Base-by-base conservation (phyloP, 202 grass and related monocot species). In the Hordeum pubiflorum region DNA sequence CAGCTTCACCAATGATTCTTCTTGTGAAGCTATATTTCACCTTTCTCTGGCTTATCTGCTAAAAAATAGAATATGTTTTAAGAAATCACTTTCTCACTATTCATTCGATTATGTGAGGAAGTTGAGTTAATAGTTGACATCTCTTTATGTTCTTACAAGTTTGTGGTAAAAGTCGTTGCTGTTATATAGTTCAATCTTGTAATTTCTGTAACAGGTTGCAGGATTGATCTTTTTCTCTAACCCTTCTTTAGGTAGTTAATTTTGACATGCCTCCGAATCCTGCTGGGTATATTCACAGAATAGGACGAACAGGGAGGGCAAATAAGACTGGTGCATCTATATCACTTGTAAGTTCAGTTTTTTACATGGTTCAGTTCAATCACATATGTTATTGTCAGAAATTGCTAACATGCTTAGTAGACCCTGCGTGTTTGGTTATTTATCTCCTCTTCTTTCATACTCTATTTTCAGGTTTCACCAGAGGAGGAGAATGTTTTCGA, bases 221-320 rank as follows among this genome's bases (percentile, higher is more conserved):
- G 11, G 10, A 24, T 71, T 90, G 14, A 71, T 65, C 38, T 32
- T 79, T 59, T 55, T 80, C n/a, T 83, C 67, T 82, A 66, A 74
- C 50, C 41, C 31, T 72, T 76, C 62, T 81, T 77, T 76, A 97
- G 92, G 95, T 97, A 50, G 80, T 97, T 75, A 98, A 98, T 88
- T 94, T 91, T 86, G 92, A 98, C 78, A 94, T 95, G 95, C 95
- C 92, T 37, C 79, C 75, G 58, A 74, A 69, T 75, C 48, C 86
- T 82, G 84, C 90, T 89, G 95, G 95, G 58, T 98, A 95, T 84
- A 83, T 98, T 72, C 95, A 98, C 74, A 89, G 95, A 90, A 73
- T 98, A 88, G 95, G 95, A 18, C 84, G 95, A 61, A 98, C 95
- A 63, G 95, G 95, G 54, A 91, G 95, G 78, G 95, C 86, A 40